phyloP scores from a whole-genome alignment of 129 eudicot genomes.

The Ambrosia trifida region DNA sequence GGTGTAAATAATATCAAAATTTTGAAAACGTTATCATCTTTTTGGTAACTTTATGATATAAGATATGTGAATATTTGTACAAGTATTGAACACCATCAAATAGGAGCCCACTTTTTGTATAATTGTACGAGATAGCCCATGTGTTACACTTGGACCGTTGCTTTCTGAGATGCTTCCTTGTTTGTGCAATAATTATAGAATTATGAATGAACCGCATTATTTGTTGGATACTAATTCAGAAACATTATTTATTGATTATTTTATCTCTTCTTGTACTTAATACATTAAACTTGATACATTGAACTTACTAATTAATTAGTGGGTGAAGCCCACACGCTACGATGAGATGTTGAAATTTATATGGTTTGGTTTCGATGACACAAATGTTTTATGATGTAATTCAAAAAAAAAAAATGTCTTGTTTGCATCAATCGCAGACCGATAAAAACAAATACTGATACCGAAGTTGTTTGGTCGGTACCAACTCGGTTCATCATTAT shows the following conservation, averaged over 20 bases:
- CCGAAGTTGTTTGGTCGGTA: too few species aligned
- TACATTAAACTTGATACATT: too few species aligned
- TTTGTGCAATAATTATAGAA: conserved; percentile 26
- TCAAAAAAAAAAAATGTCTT: too few species aligned
- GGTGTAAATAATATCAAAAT: background rate
- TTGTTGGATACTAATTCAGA: conserved; percentile 13
- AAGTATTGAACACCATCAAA: background rate
- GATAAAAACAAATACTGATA: too few species aligned
- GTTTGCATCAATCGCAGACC: too few species aligned
- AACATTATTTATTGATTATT: background rate
- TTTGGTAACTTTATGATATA: background rate
- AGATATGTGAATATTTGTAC: background rate
- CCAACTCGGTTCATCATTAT: too few species aligned
- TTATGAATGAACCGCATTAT: conserved; percentile 37
- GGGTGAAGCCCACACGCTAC: too few species aligned
- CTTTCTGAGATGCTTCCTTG: conserved; percentile 33
- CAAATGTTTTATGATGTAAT: too few species aligned
- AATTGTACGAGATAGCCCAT: conserved; percentile 31
- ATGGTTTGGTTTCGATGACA: too few species aligned
- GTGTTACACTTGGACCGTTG: conserved; percentile 27
- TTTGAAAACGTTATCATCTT: background rate
- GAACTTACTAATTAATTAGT: too few species aligned
- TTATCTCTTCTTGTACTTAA: background rate
- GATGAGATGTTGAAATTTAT: too few species aligned
- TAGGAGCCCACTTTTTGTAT: conserved; percentile 14